Evolutionary conservation across 257 asterid species (phyloP), one percentile per base, ranked within the genome.

Genomic region (Knoxia roxburghii): DNA sequence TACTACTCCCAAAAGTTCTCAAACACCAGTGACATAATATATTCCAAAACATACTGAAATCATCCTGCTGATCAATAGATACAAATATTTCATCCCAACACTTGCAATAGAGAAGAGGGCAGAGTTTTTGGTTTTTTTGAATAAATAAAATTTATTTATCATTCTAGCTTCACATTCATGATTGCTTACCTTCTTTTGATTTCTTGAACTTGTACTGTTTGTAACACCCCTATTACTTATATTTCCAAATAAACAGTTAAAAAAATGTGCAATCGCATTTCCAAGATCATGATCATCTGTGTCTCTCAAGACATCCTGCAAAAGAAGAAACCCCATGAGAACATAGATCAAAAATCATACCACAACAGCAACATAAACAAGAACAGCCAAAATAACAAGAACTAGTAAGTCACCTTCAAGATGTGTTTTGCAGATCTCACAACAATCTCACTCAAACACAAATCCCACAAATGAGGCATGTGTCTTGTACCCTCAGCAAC

Each of bases 391-490:
- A 67, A 63, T 58, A 51, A 61, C 41, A 51, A 78, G 50, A 64
- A 51, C 33, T 64, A 70, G 41, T 23, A 8, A 51, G 69, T 83
- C 83, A 91, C 98, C 96, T 86, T 91, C 77, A 89, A 67, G 40
- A 89, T 80, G 74, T 89, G 98, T 84, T 91, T 91, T 30, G 96
- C 96, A 68, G 95, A 89, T 82, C 98, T 84, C 72, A 87, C 90
- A 68, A 85, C 81, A 52, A 91, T 87, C 81, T 91, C 98, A 72
- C 74, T 89, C 79, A 85, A 83, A 75, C 95, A 87, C 67, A 91
- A 89, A 70, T 89, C 95, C 98, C 96, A 85, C 49, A 91, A 73
- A 77, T 91, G 96, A 71, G 96, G 96, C 87, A 91, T 82, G 61
- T 84, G 85, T 67, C 77, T 80, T 68, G 89, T 86, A 72, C 90